phyloP scores from a whole-genome alignment of 306 rosid genomes.

The Cucumis cinereus region DNA sequence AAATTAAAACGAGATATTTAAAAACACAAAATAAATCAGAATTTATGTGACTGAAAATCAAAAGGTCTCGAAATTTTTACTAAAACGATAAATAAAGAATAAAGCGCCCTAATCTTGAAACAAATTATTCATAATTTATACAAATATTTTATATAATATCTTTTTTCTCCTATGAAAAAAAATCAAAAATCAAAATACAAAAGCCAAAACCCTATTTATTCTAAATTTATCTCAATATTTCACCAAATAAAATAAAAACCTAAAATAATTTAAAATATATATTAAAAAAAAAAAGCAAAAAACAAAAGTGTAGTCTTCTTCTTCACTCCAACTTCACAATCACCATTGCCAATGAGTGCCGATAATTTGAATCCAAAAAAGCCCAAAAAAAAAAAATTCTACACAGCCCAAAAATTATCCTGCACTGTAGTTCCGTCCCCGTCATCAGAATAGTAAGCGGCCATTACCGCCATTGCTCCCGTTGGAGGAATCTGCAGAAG shows the following conservation, averaged over 20 bases:
- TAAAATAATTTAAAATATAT: neutral
- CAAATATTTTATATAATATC: neutral
- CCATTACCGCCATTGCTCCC: neutral
- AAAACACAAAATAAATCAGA: too few relatives aligned
- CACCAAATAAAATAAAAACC: neutral
- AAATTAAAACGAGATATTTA: too few relatives aligned
- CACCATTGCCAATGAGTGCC: neutral
- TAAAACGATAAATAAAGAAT: too few relatives aligned
- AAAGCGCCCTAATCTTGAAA: neutral
- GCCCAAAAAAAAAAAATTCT: neutral
- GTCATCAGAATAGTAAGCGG: neutral
- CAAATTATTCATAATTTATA: neutral
- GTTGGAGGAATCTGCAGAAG: conserved; percentile 7
- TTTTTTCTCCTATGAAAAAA: neutral
- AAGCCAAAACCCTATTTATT: neutral
- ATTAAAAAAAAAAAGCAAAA: neutral
- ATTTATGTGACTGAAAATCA: too few relatives aligned
- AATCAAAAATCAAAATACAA: neutral
- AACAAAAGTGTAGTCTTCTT: neutral
- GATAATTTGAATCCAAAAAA: neutral
- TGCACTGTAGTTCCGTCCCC: neutral
- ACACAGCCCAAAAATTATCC: neutral
- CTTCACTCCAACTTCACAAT: neutral
- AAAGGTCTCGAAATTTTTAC: too few relatives aligned
- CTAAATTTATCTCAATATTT: neutral